A percentile compares a stretch with the other conserved stretches of the same genome.
Evolutionary conservation across 306 rosid genomes (phyloP).

Genomic region (Medicago ruthenica): DNA sequence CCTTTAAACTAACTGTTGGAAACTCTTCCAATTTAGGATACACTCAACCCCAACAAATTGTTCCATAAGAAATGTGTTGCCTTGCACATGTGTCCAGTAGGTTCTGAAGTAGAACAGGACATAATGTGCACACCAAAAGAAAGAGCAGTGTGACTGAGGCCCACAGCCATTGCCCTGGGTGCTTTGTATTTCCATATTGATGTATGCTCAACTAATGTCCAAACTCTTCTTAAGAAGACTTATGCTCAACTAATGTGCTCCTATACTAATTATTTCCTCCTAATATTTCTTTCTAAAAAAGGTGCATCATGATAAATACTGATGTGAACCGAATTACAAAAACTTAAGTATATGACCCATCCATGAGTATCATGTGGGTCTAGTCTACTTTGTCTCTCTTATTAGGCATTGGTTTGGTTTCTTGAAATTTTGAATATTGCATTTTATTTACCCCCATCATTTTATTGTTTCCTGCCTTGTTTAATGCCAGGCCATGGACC

Average conservation of each 20-base stretch:
- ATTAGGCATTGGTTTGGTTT: background rate
- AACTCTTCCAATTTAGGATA: constrained; percentile 31
- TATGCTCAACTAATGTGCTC: background rate
- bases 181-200: constrained; percentile 15
- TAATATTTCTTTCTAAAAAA: background rate
- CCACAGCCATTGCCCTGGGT: background rate
- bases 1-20: background rate
- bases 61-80: background rate
- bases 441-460: constrained; percentile 6
- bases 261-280: background rate
- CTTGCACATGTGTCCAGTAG: constrained; percentile 4
- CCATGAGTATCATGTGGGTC: constrained; percentile 17
- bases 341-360: background rate
- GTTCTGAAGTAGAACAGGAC: background rate
- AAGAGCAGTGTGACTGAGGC: constrained; percentile 3
- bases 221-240: constrained; percentile 3
- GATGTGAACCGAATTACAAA: background rate
- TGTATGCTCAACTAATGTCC: background rate
- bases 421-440: constrained; percentile 24
- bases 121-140: background rate
- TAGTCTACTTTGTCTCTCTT: constrained; percentile 21
- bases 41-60: background rate
- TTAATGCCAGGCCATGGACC: constrained; percentile 64
- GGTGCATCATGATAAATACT: background rate
- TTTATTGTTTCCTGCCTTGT: constrained; percentile 25